phyloP scores from a whole-genome alignment of 2,329 filamentous ascomycete species.

The Pseudocercospora vitis region DNA sequence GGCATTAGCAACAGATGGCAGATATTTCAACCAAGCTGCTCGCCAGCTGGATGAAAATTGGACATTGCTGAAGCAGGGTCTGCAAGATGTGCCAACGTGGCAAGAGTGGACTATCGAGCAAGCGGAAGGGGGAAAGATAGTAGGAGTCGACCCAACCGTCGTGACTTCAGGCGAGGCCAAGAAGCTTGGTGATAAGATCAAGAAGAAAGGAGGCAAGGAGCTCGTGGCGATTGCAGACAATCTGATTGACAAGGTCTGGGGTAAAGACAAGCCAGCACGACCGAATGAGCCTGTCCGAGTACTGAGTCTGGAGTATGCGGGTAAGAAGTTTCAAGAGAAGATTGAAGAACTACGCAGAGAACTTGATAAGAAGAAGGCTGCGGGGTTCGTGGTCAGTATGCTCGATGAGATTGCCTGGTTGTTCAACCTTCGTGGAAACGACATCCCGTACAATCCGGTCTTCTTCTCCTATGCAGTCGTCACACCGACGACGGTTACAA shows the following conservation, averaged over 20 bases:
- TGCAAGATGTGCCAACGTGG: conserved; percentile 94
- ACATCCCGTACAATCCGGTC: conserved; percentile 96
- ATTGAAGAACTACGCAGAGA: conserved; percentile 86
- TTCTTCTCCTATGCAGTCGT: conserved; percentile 96
- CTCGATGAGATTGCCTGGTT: conserved; percentile 97
- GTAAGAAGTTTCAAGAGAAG: conserved; percentile 80
- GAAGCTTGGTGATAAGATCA: conserved; percentile 81
- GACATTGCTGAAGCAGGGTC: conserved; percentile 85
- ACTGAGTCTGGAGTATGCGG: conserved; percentile 70
- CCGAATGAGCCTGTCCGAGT: conserved; percentile 75
- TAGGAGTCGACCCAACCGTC: conserved; percentile 87
- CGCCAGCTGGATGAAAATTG: conserved; percentile 91
- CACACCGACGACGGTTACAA: conserved; percentile 70
- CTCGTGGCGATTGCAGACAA: conserved; percentile 77
- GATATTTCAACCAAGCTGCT: conserved; percentile 95
- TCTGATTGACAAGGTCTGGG: conserved; percentile 91
- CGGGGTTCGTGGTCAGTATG: conserved; percentile 88
- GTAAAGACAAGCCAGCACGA: conserved; percentile 65
- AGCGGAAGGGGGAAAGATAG: conserved; percentile 77
- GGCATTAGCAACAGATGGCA: conserved; percentile 87
- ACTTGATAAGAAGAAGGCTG: conserved; percentile 82
- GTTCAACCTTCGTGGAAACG: conserved; percentile 93
- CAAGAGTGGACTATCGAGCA: conserved; percentile 92
- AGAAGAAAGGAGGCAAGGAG: conserved; percentile 77
- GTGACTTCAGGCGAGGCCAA: conserved; percentile 71